Conservation (phyloP, 345 rosid species). For the Jatropha curcas region DNA sequence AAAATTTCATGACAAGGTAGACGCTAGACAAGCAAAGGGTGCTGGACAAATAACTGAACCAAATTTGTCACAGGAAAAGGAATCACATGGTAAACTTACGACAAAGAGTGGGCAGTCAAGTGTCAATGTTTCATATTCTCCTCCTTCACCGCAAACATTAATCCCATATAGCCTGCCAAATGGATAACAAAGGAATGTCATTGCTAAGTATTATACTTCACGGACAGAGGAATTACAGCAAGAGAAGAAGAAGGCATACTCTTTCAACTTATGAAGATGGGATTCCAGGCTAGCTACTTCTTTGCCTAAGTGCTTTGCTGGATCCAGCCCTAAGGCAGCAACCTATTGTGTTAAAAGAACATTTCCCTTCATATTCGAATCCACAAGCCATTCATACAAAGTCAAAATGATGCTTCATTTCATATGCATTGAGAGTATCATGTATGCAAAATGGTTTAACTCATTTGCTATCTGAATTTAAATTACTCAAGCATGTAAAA, state of each 20-base stretch:
- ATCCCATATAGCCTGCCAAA: slow-evolving; percentile 73
- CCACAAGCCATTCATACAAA: neutral
- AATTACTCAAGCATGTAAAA: neutral
- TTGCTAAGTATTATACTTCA: slow-evolving; percentile 7
- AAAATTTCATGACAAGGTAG: too few relatives aligned
- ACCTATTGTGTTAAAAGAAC: slow-evolving; percentile 48
- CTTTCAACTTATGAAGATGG: slow-evolving; percentile 78
- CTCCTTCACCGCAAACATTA: slow-evolving; percentile 99
- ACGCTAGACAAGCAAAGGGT: too few relatives aligned
- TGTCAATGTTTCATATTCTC: slow-evolving; percentile 93
- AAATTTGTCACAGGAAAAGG: slow-evolving; percentile 2
- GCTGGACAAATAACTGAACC: too few relatives aligned
- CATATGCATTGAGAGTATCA: neutral
- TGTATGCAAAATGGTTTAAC: neutral
- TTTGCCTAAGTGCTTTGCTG: slow-evolving; percentile 88
- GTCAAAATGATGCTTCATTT: neutral
- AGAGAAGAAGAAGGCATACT: slow-evolving; percentile 47
- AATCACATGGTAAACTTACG: slow-evolving; percentile 43
- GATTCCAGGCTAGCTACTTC: slow-evolving; percentile 66
- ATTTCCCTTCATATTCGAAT: neutral
- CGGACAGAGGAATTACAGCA: neutral
- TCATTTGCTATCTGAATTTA: neutral
- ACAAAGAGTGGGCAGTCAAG: slow-evolving; percentile 93
- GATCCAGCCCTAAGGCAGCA: slow-evolving; percentile 92
- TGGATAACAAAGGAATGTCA: slow-evolving; percentile 15